Conservation (phyloP, 177 flowering plant genomes). For the Vitis hybrid region DNA sequence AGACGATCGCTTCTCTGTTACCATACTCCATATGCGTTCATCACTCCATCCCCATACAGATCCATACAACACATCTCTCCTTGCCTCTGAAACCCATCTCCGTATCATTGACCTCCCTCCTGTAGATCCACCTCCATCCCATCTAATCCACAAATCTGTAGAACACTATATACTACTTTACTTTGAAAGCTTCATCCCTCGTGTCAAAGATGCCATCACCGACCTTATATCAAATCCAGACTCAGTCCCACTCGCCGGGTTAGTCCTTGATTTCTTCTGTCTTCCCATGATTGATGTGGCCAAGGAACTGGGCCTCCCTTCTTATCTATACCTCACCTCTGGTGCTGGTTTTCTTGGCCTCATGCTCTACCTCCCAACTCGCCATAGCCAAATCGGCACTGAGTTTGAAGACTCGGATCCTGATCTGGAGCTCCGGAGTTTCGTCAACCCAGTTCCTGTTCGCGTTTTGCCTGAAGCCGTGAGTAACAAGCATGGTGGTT, state of each 20-base stretch:
- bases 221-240: not conserved
- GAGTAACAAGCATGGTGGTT: slow-evolving; percentile 14
- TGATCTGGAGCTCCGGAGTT: slow-evolving; percentile 19
- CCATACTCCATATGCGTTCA: not conserved
- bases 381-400: not conserved
- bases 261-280: slow-evolving; percentile 19
- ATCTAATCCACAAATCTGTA: not conserved
- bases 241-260: slow-evolving; percentile 14
- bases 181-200: slow-evolving; percentile 12
- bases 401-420: slow-evolving; percentile 15
- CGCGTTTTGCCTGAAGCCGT: slow-evolving; percentile 17
- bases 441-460: slow-evolving; percentile 24
- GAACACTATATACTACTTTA: not conserved
- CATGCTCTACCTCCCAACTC: slow-evolving; percentile 22
- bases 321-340: slow-evolving; percentile 21
- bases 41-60: not conserved
- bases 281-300: slow-evolving; percentile 17
- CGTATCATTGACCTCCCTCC: slow-evolving; percentile 20
- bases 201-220: slow-evolving; percentile 5
- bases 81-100: slow-evolving; percentile 9
- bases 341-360: slow-evolving; percentile 18
- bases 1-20: not conserved
- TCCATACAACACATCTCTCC: slow-evolving; percentile 9
- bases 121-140: slow-evolving; percentile 13
- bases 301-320: slow-evolving; percentile 14